Percentiles rank a stretch among this genome's conserved stretches.
phyloP scores from a whole-genome alignment of 1,284 basidiomycete genomes.

The Pseudomicrostroma phylloplanum region DNA sequence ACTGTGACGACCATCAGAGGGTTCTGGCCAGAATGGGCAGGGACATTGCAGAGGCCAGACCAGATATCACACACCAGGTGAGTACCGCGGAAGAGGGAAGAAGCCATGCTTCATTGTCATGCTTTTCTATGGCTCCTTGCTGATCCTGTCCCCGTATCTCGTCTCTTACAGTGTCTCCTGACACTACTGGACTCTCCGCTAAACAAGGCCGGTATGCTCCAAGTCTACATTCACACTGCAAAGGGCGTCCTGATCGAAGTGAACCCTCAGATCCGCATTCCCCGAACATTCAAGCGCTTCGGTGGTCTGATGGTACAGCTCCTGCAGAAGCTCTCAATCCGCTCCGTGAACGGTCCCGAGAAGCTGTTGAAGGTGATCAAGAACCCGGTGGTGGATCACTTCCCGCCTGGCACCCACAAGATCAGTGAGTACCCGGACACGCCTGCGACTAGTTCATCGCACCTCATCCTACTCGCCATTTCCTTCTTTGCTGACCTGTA shows the following conservation, averaged over 20 bases:
- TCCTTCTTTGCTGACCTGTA: not conserved
- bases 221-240: conserved; percentile 97
- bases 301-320: conserved; percentile 97
- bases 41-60: conserved; percentile 94
- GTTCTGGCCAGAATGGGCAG: conserved; percentile 94
- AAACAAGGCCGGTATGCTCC: conserved; percentile 92
- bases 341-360: conserved; percentile 91
- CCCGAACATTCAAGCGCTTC: conserved; percentile 96
- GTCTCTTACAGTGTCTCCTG: conserved; percentile 68
- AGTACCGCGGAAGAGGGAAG: conserved; percentile 27
- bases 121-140: conserved; percentile 9
- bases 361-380: conserved; percentile 96
- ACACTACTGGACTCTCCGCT: conserved; percentile 94
- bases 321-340: conserved; percentile 87
- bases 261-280: conserved; percentile 94
- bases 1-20: conserved; percentile 98
- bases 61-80: conserved; percentile 98
- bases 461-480: not conserved
- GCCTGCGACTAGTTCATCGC: not conserved
- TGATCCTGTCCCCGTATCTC: not conserved
- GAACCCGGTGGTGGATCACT: conserved; percentile 93
- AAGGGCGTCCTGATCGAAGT: conserved; percentile 96
- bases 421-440: conserved; percentile 52
- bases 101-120: not conserved
- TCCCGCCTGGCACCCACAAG: conserved; percentile 92